Conservation (phyloP, 768 basidiomycete species). For the Kockovaella imperatae region DNA sequence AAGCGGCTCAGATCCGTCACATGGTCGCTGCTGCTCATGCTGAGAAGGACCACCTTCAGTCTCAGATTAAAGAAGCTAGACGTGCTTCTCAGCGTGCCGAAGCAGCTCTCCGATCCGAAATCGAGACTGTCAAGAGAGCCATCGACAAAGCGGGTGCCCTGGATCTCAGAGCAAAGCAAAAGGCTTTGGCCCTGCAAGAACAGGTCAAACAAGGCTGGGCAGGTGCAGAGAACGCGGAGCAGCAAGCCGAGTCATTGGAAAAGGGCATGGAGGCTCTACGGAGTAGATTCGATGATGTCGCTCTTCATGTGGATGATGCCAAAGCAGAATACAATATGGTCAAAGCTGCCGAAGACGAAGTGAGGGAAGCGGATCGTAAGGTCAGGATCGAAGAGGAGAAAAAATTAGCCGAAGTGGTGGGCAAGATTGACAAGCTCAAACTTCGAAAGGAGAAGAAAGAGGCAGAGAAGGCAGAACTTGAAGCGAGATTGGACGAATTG, state of each 20-base stretch:
- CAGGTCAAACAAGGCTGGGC: slow-evolving; percentile 71
- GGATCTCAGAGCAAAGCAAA: slow-evolving; percentile 76
- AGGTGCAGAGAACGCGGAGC: slow-evolving; percentile 50
- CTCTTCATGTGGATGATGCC: slow-evolving; percentile 24
- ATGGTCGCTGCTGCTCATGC: slow-evolving; percentile 56
- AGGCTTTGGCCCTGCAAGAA: slow-evolving; percentile 78
- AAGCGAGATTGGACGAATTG: slow-evolving; percentile 32
- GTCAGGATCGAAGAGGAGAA: slow-evolving; percentile 33
- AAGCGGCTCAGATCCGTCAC: slow-evolving; percentile 52
- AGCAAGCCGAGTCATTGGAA: slow-evolving; percentile 48
- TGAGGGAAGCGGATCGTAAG: slow-evolving; percentile 29
- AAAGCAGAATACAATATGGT: slow-evolving; percentile 19
- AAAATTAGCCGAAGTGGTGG: slow-evolving; percentile 25
- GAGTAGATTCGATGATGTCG: slow-evolving; percentile 22
- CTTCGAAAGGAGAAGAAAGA: slow-evolving; percentile 33
- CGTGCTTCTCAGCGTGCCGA: slow-evolving; percentile 78
- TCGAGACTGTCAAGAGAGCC: slow-evolving; percentile 71
- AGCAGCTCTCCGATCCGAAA: slow-evolving; percentile 70
- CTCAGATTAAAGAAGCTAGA: slow-evolving; percentile 66
- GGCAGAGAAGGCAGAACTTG: slow-evolving; percentile 32
- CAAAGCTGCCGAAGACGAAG: slow-evolving; percentile 30
- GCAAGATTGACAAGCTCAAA: slow-evolving; percentile 36
- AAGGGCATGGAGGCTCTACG: slow-evolving; percentile 48
- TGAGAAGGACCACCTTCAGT: slow-evolving; percentile 62
- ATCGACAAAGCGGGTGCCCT: slow-evolving; percentile 68